Conservation (phyloP, 108 stramenopile species). For the Pseudonitzschia delicatissima region DNA sequence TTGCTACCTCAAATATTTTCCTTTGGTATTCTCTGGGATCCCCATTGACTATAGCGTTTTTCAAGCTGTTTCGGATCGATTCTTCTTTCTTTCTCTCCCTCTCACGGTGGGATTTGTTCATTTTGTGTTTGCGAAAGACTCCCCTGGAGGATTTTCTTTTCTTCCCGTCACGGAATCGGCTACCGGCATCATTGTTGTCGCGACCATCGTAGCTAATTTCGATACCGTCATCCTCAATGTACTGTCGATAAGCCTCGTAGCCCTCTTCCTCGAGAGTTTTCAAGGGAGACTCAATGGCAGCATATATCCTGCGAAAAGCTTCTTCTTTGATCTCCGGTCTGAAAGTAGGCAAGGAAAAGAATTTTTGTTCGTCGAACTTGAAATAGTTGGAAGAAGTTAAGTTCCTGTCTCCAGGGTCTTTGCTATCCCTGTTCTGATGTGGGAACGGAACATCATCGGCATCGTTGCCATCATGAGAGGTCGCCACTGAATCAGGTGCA, state of each 20-base stretch:
- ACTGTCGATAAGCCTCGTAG: slow-evolving; percentile 4
- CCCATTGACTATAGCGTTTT: slow-evolving; percentile 29
- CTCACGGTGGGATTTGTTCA: not conserved
- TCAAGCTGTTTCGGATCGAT: slow-evolving; percentile 12
- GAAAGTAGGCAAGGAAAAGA: not conserved
- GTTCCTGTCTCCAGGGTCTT: no score
- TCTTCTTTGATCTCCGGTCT: not conserved
- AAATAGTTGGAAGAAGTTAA: slow-evolving; percentile 4
- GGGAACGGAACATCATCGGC: not conserved
- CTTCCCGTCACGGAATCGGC: not conserved
- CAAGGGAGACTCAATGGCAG: not conserved
- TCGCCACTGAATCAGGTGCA: no score
- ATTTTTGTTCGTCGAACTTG: slow-evolving; percentile 4
- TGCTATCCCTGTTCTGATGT: not conserved
- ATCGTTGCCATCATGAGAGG: not conserved
- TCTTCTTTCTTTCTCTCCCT: not conserved
- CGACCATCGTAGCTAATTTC: not conserved
- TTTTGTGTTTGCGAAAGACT: not conserved
- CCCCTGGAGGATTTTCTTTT: not conserved
- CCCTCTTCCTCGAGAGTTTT: not conserved
- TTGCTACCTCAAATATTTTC: slow-evolving; percentile 45
- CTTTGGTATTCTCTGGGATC: slow-evolving; percentile 52
- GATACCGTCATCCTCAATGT: not conserved
- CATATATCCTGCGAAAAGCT: slow-evolving; percentile 7
- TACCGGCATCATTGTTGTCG: not conserved